These are phyloP conservation scores for Seiridium unicorne DNA, from an alignment of 2,329 filamentous ascomycete genomes.

Conservation along the genomic window DNA sequence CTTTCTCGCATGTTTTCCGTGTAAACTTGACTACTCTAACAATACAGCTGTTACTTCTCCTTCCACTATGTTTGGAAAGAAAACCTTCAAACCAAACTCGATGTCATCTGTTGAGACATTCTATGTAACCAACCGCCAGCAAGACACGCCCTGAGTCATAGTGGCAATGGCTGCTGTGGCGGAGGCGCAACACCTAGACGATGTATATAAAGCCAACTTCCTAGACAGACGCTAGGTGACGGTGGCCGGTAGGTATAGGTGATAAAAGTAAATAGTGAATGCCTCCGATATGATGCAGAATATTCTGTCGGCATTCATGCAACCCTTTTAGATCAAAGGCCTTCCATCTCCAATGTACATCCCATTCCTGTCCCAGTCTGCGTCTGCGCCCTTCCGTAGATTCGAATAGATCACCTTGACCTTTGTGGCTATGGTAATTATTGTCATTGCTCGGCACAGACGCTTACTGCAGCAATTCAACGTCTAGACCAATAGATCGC, in stretches of 20 bases:
- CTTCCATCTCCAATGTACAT: background rate
- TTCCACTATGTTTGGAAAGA: no score
- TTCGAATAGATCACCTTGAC: background rate
- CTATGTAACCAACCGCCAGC: no score
- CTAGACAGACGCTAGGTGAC: no score
- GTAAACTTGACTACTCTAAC: background rate
- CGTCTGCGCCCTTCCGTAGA: background rate
- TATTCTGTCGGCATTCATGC: background rate
- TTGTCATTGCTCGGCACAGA: background rate
- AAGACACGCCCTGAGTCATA: no score
- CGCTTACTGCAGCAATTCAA: conserved; percentile 61
- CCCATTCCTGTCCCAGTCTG: background rate
- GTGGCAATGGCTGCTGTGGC: no score
- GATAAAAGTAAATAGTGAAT: background rate
- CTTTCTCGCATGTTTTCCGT: background rate
- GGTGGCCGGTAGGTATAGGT: no score
- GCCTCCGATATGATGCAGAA: background rate
- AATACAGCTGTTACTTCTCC: background rate
- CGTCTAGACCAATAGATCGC: conserved; percentile 97
- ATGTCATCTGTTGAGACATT: no score
- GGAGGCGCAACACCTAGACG: no score
- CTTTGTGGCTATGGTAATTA: no score
- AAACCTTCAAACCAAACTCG: no score
- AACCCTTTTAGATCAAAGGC: background rate
- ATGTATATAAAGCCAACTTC: no score